These are phyloP conservation scores for Knoxia roxburghii DNA, from an alignment of 257 asterid genomes.

Conservation along the genomic window DNA sequence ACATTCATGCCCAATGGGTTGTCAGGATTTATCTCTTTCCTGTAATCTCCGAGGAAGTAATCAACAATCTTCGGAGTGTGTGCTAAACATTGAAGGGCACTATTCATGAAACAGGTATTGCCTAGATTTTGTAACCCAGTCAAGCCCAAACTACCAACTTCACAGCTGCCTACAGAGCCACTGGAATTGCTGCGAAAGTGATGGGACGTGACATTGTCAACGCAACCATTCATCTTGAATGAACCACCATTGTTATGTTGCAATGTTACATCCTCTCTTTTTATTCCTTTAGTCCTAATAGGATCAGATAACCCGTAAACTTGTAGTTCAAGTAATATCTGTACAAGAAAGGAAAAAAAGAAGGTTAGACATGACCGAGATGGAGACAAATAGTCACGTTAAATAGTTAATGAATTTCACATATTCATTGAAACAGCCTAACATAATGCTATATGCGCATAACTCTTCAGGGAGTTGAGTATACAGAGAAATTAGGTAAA, in stretches of 20 bases:
- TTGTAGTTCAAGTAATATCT: slow-evolving; percentile 91
- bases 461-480: too few species aligned
- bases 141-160: slow-evolving; percentile 83
- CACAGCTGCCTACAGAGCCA: slow-evolving; percentile 48
- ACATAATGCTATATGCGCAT: too few species aligned
- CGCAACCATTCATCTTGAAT: slow-evolving; percentile 47
- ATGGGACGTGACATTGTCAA: slow-evolving; percentile 32
- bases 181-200: slow-evolving; percentile 48
- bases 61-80: slow-evolving; percentile 96
- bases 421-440: neutral
- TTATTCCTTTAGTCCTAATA: slow-evolving; percentile 46
- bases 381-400: too few species aligned
- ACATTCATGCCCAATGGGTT: slow-evolving; percentile 97
- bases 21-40: slow-evolving; percentile 70
- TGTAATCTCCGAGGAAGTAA: slow-evolving; percentile 94
- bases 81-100: slow-evolving; percentile 88
- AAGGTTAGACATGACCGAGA: slow-evolving; percentile 7
- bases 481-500: neutral
- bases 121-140: slow-evolving; percentile 95
- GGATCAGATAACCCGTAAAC: slow-evolving; percentile 92
- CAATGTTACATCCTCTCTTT: slow-evolving; percentile 40
- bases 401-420: slow-evolving; percentile 2
- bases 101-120: slow-evolving; percentile 97
- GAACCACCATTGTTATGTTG: slow-evolving; percentile 52
- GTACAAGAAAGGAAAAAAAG: slow-evolving; percentile 21